A percentile compares a stretch with the other conserved stretches of the same genome.
phyloP scores from a whole-genome alignment of 805 yeast genomes.

The Deakozyma indianensis region DNA sequence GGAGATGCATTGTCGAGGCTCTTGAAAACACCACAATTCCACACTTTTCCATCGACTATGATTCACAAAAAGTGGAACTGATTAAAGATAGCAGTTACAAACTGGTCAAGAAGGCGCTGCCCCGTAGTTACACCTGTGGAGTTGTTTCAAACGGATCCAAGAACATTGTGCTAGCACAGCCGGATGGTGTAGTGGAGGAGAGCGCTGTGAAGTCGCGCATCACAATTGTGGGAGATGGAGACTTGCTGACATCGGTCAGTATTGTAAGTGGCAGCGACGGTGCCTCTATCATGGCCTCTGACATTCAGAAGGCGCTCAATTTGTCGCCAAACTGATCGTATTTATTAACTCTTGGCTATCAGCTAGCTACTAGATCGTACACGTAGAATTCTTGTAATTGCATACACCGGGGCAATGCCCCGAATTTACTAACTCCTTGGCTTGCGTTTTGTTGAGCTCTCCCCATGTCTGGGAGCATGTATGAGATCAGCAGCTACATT shows the following conservation, averaged over 20 bases:
- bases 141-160: neutral
- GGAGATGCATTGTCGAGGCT: conserved; percentile 54
- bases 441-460: no score
- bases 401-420: no score
- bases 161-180: neutral
- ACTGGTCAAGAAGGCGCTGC: neutral
- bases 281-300: neutral
- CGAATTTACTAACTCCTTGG: no score
- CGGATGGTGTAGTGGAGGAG: conserved; percentile 1
- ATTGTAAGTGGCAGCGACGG: neutral
- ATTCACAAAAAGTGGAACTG: conserved; percentile 27
- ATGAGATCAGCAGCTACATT: no score
- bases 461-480: no score
- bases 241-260: neutral
- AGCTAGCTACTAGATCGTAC: no score
- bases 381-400: no score
- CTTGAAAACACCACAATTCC: conserved; percentile 50
- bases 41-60: conserved; percentile 43
- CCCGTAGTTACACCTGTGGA: neutral
- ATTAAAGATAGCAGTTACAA: neutral
- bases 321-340: neutral
- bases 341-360: no score
- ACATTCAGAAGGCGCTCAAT: neutral
- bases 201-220: neutral
- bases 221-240: neutral